Percentiles rank a stretch among this genome's conserved stretches.
phyloP scores from a whole-genome alignment of 306 rosid genomes.

The Lithocarpus polystachyus region DNA sequence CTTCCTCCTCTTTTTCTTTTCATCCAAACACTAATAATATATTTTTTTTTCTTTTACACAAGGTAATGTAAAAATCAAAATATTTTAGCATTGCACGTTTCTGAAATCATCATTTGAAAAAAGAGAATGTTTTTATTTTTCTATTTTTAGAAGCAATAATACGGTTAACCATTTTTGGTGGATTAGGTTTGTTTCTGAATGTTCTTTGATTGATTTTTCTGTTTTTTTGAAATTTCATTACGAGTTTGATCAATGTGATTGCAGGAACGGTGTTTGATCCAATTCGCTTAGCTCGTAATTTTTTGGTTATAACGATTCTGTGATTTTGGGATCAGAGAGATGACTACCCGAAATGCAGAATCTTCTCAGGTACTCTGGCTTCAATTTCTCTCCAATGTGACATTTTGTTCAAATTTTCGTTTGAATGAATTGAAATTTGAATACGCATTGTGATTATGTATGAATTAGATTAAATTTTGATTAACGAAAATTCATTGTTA shows the following conservation, averaged over 20 bases:
- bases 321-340: slow-evolving; percentile 60
- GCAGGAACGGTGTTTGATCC: slow-evolving; percentile 29
- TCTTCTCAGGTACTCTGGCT: slow-evolving; percentile 47
- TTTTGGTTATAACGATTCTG: slow-evolving; percentile 36
- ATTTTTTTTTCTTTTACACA: neutral
- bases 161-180: neutral
- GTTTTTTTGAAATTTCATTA: slow-evolving; percentile 29
- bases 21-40: slow-evolving; percentile 8
- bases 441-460: neutral
- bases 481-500: no score
- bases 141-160: neutral
- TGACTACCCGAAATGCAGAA: slow-evolving; percentile 64
- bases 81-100: slow-evolving; percentile 1
- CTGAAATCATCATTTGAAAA: neutral
- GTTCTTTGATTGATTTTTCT: neutral
- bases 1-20: neutral
- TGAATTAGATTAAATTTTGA: neutral
- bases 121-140: neutral
- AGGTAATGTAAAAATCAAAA: slow-evolving; percentile 7
- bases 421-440: neutral
- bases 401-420: no score
- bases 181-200: neutral
- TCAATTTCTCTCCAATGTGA: neutral
- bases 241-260: slow-evolving; percentile 27
- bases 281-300: slow-evolving; percentile 12